These are phyloP conservation scores for Trapa incisa DNA, from an alignment of 345 rosid genomes.

Conservation along the genomic window DNA sequence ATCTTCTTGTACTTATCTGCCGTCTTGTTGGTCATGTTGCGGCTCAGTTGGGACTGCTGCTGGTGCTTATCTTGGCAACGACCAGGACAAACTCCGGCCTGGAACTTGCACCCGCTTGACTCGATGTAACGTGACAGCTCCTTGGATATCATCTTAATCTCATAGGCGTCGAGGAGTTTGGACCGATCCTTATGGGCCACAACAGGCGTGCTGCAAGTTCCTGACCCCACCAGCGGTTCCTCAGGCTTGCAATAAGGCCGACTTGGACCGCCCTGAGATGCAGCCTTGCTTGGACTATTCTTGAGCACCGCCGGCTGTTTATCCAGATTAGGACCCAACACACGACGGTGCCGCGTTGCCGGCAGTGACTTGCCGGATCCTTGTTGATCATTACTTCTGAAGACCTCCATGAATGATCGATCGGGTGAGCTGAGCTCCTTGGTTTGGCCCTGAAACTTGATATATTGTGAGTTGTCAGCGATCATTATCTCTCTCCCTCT, in stretches of 20 bases:
- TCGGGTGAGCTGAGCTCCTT: neutral
- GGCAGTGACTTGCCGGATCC: neutral
- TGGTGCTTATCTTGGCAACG: neutral
- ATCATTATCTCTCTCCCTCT: neutral
- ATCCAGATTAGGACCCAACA: neutral
- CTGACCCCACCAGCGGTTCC: neutral
- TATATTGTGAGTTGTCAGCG: neutral
- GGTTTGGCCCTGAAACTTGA: neutral
- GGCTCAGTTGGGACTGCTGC: neutral
- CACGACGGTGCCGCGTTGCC: neutral
- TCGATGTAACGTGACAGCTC: conserved; percentile 3
- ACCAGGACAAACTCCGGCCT: neutral
- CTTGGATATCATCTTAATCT: conserved; percentile 1
- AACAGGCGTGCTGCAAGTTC: neutral
- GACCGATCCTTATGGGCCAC: neutral
- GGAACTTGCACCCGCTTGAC: neutral
- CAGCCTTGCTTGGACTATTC: neutral
- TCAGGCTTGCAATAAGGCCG: neutral
- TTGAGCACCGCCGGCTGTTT: neutral
- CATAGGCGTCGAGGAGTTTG: conserved; percentile 6
- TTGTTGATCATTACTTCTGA: neutral
- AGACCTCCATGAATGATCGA: neutral
- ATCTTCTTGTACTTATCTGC: neutral
- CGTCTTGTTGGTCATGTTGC: neutral
- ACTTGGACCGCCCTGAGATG: neutral